These are phyloP conservation scores for Cercospora janseana DNA, from an alignment of 2,329 filamentous ascomycete species.

Conservation along the genomic window DNA sequence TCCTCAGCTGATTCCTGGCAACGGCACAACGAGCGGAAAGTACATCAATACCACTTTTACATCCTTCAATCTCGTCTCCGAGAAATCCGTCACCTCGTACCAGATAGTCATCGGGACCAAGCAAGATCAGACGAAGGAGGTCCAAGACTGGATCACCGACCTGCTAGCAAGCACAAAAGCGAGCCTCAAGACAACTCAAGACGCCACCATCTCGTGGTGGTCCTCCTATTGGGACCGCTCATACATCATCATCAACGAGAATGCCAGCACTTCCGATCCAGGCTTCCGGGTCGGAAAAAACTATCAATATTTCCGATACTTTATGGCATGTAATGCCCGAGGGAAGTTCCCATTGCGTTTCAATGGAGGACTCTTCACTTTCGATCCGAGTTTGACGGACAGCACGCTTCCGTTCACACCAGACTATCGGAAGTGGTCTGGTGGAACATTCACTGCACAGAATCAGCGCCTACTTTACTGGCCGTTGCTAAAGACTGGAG, in stretches of 20 bases:
- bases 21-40: neutral
- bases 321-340: neutral
- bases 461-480: conserved; percentile 1
- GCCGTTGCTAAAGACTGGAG: neutral
- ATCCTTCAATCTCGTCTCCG: neutral
- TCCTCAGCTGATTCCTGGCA: neutral
- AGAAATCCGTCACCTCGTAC: neutral
- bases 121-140: neutral
- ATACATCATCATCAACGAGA: neutral
- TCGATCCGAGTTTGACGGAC: neutral
- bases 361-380: neutral
- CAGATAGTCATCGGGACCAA: neutral
- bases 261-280: neutral
- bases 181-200: neutral
- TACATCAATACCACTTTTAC: neutral
- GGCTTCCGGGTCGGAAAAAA: neutral
- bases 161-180: neutral
- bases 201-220: neutral
- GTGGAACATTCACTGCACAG: neutral
- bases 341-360: neutral
- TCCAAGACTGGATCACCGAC: neutral
- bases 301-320: conserved; percentile 1
- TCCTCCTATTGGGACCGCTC: neutral
- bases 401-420: neutral
- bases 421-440: neutral